Conservation (phyloP, 192 early-diverging fungal genomes). For the Gamsiella multidivaricata region DNA sequence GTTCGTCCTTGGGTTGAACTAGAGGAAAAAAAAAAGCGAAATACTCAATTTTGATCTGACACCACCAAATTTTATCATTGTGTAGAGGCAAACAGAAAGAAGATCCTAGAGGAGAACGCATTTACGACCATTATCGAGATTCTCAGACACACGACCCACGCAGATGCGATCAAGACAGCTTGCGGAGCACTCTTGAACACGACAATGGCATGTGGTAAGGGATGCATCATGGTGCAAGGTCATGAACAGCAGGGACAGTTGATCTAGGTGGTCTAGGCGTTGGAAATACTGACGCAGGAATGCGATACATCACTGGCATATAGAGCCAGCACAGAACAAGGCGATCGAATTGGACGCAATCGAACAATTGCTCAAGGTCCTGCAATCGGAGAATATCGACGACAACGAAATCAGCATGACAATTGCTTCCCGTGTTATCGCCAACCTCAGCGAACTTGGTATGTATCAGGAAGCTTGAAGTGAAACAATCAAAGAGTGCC, state of each 20-base stretch:
- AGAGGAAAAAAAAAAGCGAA: background rate
- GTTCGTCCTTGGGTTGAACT: no score
- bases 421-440: slow-evolving; percentile 39
- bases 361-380: slow-evolving; percentile 30
- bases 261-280: no score
- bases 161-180: slow-evolving; percentile 53
- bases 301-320: no score
- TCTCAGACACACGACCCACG: slow-evolving; percentile 34
- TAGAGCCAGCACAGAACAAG: slow-evolving; percentile 59
- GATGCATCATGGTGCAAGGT: background rate
- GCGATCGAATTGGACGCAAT: slow-evolving; percentile 40
- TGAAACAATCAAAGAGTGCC: no score
- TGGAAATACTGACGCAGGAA: no score
- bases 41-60: background rate
- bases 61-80: background rate
- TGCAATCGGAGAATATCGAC: slow-evolving; percentile 25
- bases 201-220: slow-evolving; percentile 62
- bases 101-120: slow-evolving; percentile 46
- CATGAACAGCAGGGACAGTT: no score
- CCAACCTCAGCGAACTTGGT: slow-evolving; percentile 43
- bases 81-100: slow-evolving; percentile 61
- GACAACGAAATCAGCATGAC: slow-evolving; percentile 40
- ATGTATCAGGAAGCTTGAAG: background rate
- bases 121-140: slow-evolving; percentile 36
- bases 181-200: slow-evolving; percentile 64